Evolutionary conservation across 805 yeast genomes (phyloP), one percentile per base, ranked within the genome.

Genomic region (Torulaspora quercuum): DNA sequence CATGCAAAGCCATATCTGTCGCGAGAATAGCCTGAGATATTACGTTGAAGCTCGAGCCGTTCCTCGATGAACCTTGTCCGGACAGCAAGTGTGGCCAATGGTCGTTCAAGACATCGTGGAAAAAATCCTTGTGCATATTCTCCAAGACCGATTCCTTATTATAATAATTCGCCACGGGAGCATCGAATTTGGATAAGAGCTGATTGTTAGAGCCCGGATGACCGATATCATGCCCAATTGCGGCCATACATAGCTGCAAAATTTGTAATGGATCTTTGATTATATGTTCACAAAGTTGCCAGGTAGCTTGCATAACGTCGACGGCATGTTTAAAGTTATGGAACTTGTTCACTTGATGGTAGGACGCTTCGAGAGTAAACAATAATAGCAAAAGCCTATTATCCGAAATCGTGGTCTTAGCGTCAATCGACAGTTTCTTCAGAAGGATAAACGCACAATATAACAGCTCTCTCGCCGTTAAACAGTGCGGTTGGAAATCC

Each of bases 311-410:
- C 54, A 89, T 65, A 6, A 92, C 98, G 63, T 92, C 98, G 11
- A 87, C 83, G 0, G 95, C 97, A 63, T 92, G 98, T 49, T 95
- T 75, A 57, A 89, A 92, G 63, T 90, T 89, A 66, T 92, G 98
- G 68, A 90, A 92, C 11, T 90, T 86, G 58, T 89, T 89, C 7
- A 87, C 85, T 49, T 78, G 76, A 52, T 82, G 80, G 61, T 92
- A 92, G 29, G 86, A 75, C 48, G 83, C 82, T 43, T 95, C 73
- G 6, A 85, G 70, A 48, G 78, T 73, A 46, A 81, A 73, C 14
- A 87, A 61, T 46, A 89, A 71, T 13, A 74, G 69, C 27, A 78
- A 61, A 17, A 87, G 63, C 41, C 70, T 67, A 53, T 76, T 75
- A 29, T 69, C 71, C 9, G 57, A 30, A 7, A 53, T 38, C 6